Base-by-base conservation (phyloP, 2,329 filamentous ascomycete genomes). In the Colletotrichum acutatum region DNA sequence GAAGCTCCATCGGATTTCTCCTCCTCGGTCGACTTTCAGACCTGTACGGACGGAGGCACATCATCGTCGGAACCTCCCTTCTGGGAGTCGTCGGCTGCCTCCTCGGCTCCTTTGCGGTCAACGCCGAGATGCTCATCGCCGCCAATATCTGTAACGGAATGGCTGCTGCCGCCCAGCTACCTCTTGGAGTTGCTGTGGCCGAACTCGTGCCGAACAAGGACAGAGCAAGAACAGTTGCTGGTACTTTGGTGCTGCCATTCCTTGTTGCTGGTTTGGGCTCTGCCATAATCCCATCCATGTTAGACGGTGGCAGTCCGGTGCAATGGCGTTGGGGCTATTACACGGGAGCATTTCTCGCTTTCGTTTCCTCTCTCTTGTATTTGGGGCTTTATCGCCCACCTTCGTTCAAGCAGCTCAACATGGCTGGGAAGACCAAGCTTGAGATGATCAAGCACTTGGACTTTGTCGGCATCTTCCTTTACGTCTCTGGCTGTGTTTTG, bases 311-410 rank as follows among this genome's bases (percentile, higher is more conserved):
- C 0, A 77, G 16, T 6, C 14, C 75, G 4, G 76, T 81, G 4
- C 78, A 80, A 22, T 89, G 87, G 86, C 81, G 87, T 53, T 87
- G 86, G 85, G 83, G 79, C 68, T 89, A 86, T 77, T 88, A 86
- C 75, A 75, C 89, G 4, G 84, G 83, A 68, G 84, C 85, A 75
- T 85, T 87, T 65, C 79, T 85, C 68, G 82, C 80, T 46, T 80
- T 79, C n/a, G 70, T 85, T 26, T 79, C 83, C 12, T 75, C 85
- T 2, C 76, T 81, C 1, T 79, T 86, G 7, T 87, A 83, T 69
- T 78, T 79, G 42, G 80, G 86, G 74, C 84, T 85, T 68, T 88
- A 88, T 78, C 83, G 84, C 74, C 86, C 85, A 28, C 86, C 87
- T 0, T 83, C 81, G 8, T 87, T 83, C 76, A 76, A 81, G 24